Conservation (phyloP, 441 rosid species). For the Brassica hybrid region DNA sequence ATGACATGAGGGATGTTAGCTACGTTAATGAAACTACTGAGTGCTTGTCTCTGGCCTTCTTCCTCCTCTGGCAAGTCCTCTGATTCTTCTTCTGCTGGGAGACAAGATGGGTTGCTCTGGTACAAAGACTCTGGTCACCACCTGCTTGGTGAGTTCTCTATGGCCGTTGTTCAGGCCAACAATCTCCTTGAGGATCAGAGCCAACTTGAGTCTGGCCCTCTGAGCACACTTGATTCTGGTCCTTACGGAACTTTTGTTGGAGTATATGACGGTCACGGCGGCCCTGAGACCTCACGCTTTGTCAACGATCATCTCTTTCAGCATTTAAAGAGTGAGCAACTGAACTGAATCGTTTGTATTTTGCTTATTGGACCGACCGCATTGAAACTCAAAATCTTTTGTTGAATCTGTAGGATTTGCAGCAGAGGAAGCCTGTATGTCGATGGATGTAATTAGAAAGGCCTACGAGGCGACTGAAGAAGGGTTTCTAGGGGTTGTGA, state of each 20-base stretch:
- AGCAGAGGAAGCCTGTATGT: constrained; percentile 53
- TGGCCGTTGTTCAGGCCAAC: constrained; percentile 69
- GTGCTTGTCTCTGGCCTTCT: constrained; percentile 63
- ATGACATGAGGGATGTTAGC: constrained; percentile 75
- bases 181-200: constrained; percentile 65
- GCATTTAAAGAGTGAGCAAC: constrained; percentile 60
- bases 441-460: constrained; percentile 54
- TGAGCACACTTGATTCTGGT: constrained; percentile 59
- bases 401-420: constrained; percentile 46
- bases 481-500: constrained; percentile 55
- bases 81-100: constrained; percentile 53
- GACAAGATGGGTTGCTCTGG: constrained; percentile 67
- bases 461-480: constrained; percentile 65
- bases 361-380: neutral
- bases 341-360: too few relatives aligned
- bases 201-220: constrained; percentile 61
- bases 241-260: constrained; percentile 60
- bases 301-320: constrained; percentile 59
- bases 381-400: neutral
- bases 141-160: constrained; percentile 56
- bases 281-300: constrained; percentile 63
- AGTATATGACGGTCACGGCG: constrained; percentile 62
- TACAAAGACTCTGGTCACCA: constrained; percentile 64
- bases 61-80: constrained; percentile 26
- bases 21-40: constrained; percentile 54